phyloP scores from a whole-genome alignment of 257 asterid species.

The Plantago major region DNA sequence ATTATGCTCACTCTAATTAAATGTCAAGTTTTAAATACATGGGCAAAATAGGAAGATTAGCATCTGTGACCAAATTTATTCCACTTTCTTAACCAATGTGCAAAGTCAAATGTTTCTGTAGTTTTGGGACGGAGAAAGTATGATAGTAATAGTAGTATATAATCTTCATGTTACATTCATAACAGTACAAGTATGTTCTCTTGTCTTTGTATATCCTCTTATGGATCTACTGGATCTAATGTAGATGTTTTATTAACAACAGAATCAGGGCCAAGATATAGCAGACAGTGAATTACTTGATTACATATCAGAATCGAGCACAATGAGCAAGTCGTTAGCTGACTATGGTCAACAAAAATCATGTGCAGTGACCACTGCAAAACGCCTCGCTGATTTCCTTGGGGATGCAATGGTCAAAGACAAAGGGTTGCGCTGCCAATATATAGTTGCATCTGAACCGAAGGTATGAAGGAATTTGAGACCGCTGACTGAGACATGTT shows the following conservation, averaged over 20 bases:
- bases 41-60: too few species aligned
- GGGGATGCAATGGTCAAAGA: slow-evolving; percentile 98
- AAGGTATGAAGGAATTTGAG: slow-evolving; percentile 46
- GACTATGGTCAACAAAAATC: slow-evolving; percentile 97
- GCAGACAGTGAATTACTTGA: slow-evolving; percentile 91
- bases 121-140: too few species aligned
- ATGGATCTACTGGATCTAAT: slow-evolving; percentile 16
- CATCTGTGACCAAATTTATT: too few species aligned
- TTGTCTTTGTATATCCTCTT: slow-evolving; percentile 7
- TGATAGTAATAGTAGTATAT: too few species aligned
- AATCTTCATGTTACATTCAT: too few species aligned
- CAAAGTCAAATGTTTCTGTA: too few species aligned
- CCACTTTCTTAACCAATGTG: too few species aligned
- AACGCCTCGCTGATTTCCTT: slow-evolving; percentile 91
- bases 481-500: slow-evolving; percentile 3
- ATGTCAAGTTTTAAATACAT: too few species aligned
- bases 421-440: slow-evolving; percentile 94
- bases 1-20: too few species aligned
- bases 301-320: slow-evolving; percentile 96
- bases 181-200: neutral
- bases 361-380: slow-evolving; percentile 97
- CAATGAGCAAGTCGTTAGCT: slow-evolving; percentile 97
- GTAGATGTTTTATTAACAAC: slow-evolving; percentile 28
- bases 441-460: slow-evolving; percentile 96
- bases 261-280: slow-evolving; percentile 91